phyloP scores from a whole-genome alignment of 768 basidiomycete genomes.

The Lyophyllum atratum region DNA sequence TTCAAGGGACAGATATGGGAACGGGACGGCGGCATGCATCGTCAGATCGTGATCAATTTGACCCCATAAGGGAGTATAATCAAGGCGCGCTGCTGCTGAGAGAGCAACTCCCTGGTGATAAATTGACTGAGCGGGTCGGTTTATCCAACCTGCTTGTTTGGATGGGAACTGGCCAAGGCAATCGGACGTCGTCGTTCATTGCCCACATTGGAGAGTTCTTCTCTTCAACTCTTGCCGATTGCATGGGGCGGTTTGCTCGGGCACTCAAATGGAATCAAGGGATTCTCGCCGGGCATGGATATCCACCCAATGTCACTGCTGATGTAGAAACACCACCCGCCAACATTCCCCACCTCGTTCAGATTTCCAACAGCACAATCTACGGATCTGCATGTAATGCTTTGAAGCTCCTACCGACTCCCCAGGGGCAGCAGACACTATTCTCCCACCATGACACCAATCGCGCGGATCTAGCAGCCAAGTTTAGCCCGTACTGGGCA shows the following conservation, averaged over 20 bases:
- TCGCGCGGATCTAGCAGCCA: not conserved
- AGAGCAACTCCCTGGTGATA: not conserved
- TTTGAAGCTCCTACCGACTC: not conserved
- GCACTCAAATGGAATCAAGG: not conserved
- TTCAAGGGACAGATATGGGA: not conserved
- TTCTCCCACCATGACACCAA: not conserved
- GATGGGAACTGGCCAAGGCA: not conserved
- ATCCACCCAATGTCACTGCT: not conserved
- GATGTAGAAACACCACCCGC: not conserved
- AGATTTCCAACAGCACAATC: not conserved
- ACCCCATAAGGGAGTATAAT: not conserved
- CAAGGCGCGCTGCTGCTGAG: not conserved
- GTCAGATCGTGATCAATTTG: not conserved
- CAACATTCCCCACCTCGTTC: not conserved
- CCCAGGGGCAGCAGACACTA: not conserved
- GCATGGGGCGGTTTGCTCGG: not conserved
- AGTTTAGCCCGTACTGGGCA: not conserved
- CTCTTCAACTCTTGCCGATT: not conserved
- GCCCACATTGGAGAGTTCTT: not conserved
- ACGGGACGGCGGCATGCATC: no score
- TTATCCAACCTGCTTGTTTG: not conserved
- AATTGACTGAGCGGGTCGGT: not conserved
- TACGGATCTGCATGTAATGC: not conserved
- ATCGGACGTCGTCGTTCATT: not conserved
- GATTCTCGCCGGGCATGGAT: not conserved